Percentiles rank a stretch among this genome's conserved stretches.
These are phyloP conservation scores for Fulvia fulva DNA, from an alignment of 2,329 filamentous ascomycete species.

Conservation along the genomic window DNA sequence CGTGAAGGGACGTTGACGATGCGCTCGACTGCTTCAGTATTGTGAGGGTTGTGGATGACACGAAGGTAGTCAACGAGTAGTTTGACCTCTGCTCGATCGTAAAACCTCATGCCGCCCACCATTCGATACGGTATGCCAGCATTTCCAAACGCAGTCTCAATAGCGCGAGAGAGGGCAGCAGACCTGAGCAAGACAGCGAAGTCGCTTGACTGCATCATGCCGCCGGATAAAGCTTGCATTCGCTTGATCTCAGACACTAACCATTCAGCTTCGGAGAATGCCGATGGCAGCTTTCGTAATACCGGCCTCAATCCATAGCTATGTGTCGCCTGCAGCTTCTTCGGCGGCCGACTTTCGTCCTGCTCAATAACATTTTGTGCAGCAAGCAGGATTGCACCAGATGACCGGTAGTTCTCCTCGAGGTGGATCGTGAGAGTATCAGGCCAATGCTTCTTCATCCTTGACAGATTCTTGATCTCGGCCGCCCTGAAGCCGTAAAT, in stretches of 20 bases:
- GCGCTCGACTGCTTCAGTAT: constrained; percentile 78
- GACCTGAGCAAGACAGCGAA: constrained; percentile 85
- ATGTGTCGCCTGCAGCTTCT: constrained; percentile 75
- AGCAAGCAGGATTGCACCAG: constrained; percentile 73
- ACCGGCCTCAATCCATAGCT: constrained; percentile 75
- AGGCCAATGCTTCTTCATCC: constrained; percentile 71
- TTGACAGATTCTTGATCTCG: constrained; percentile 80
- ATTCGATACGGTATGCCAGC: constrained; percentile 84
- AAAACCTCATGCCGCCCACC: constrained; percentile 88
- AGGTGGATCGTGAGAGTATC: constrained; percentile 78
- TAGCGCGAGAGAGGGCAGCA: constrained; percentile 74
- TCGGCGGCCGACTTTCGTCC: constrained; percentile 74
- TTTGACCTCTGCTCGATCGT: constrained; percentile 86
- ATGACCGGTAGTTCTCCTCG: constrained; percentile 93
- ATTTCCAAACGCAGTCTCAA: constrained; percentile 77
- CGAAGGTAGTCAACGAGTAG: constrained; percentile 82
- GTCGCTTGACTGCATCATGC: constrained; percentile 69
- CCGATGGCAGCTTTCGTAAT: constrained; percentile 67
- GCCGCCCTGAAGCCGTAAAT: constrained; percentile 96
- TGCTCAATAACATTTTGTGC: constrained; percentile 88
- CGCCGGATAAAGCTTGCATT: constrained; percentile 64
- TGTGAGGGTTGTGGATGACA: constrained; percentile 76
- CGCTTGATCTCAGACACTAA: constrained; percentile 79
- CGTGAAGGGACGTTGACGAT: constrained; percentile 82
- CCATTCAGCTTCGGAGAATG: constrained; percentile 77